These are phyloP conservation scores for Letharia columbiana DNA, from an alignment of 495 filamentous ascomycete species.

Conservation along the genomic window DNA sequence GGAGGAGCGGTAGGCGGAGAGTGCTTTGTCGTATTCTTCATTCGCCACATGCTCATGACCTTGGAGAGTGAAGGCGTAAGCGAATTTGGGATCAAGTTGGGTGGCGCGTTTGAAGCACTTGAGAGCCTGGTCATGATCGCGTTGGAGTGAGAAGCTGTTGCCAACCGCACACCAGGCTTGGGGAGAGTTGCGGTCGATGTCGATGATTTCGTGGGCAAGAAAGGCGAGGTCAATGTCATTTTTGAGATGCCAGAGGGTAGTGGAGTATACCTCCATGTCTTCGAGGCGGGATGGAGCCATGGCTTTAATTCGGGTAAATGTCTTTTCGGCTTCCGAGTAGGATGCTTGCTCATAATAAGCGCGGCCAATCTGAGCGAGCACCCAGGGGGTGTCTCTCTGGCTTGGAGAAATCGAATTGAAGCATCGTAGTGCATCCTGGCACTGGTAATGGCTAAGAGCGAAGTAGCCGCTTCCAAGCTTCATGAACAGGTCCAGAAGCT, in stretches of 20 bases:
- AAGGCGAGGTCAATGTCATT: slow-evolving; percentile 86
- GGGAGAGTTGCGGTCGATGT: slow-evolving; percentile 75
- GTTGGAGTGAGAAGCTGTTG: slow-evolving; percentile 90
- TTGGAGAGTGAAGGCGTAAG: slow-evolving; percentile 91
- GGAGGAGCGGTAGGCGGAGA: slow-evolving; percentile 71
- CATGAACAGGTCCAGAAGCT: slow-evolving; percentile 73
- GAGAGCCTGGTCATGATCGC: slow-evolving; percentile 89
- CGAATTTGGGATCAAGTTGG: slow-evolving; percentile 79
- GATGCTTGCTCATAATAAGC: slow-evolving; percentile 81
- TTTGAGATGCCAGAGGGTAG: slow-evolving; percentile 92
- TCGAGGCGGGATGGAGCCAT: slow-evolving; percentile 70
- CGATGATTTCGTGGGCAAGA: slow-evolving; percentile 80
- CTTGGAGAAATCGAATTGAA: slow-evolving; percentile 58
- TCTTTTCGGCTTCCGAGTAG: slow-evolving; percentile 77
- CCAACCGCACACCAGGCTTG: slow-evolving; percentile 94
- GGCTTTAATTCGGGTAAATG: slow-evolving; percentile 65
- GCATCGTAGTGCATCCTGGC: slow-evolving; percentile 60
- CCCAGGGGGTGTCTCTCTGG: slow-evolving; percentile 93
- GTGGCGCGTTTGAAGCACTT: slow-evolving; percentile 93
- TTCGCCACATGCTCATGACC: slow-evolving; percentile 95
- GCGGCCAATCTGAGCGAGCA: slow-evolving; percentile 78
- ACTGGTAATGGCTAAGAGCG: slow-evolving; percentile 66
- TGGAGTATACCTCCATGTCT: slow-evolving; percentile 97
- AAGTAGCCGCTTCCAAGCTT: slow-evolving; percentile 75
- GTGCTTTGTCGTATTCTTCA: slow-evolving; percentile 92